A percentile compares a stretch with the other conserved stretches of the same genome.
phyloP scores from a whole-genome alignment of 2,329 filamentous ascomycete species.

The Fusarium sublunatum region DNA sequence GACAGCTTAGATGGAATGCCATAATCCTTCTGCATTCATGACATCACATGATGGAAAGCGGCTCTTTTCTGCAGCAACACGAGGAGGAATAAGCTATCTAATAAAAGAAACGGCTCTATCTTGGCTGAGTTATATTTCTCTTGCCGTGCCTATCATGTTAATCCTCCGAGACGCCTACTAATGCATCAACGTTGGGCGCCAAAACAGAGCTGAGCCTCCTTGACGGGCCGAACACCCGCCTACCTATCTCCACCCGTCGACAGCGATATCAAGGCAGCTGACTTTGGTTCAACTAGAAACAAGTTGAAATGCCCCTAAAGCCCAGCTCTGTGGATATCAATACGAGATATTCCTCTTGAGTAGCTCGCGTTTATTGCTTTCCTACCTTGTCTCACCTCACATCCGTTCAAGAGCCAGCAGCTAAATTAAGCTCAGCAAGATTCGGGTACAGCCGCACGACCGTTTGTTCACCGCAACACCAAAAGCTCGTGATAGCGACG shows the following conservation, averaged over 20 bases:
- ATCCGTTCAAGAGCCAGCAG: not conserved
- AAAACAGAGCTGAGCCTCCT: not conserved
- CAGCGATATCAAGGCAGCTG: constrained; percentile 3
- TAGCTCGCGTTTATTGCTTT: not conserved
- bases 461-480: not conserved
- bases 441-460: not conserved
- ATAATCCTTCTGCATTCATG: constrained; percentile 5
- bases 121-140: not conserved
- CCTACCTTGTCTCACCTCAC: not conserved
- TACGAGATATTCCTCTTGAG: constrained; percentile 6
- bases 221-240: not conserved
- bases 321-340: not conserved
- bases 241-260: constrained; percentile 3
- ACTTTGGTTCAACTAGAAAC: not conserved
- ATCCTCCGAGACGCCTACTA: not conserved
- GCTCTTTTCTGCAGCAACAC: not conserved
- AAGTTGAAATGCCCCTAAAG: not conserved
- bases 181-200: not conserved
- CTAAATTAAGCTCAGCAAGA: constrained; percentile 5
- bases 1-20: not conserved
- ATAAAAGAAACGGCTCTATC: not conserved
- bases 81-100: not conserved
- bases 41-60: constrained; percentile 16
- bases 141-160: not conserved
- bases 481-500: not conserved